Base-by-base conservation (phyloP, 2,329 filamentous ascomycete genomes). In the Phaeomoniella chlamydospora region DNA sequence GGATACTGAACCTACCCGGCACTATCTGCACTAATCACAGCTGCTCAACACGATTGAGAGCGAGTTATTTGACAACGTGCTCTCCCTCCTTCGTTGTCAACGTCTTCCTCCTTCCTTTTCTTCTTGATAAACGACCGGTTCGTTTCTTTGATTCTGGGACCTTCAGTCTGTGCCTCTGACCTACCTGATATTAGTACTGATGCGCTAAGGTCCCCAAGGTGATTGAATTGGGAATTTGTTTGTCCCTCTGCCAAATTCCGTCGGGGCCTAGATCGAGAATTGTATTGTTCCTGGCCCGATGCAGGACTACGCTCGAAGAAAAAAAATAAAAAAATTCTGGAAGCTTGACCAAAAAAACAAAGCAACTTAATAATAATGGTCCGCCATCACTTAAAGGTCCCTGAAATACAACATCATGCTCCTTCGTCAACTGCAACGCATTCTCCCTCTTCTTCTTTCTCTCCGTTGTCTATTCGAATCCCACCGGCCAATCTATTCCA, bases 371-470 rank as follows among this genome's bases (percentile, higher is more conserved):
- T 26, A 26, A 26, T 26, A 26, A 34, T 34, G 33, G 33, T 14
- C 33, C 33, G 33, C 12, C 33, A 34, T 18, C 33, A 34, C 18
- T 18, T 34, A 18, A 34, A 34, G 18, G 14, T 34, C 14, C 33
- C 33, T 34, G 5, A 5, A 18, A n/a, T 12, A 11, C 18, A 15
- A 34, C 18, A 34, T 18, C 33, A 15, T 18, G 13, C n/a, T 12
- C n/a, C 14, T 16, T 5, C 16, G 15, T 5, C 42, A 37, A 15
- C 43, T 39, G 15, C 38, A 30, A 35, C 38, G 4, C 35, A 35
- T 15, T 18, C 40, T 18, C 36, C 36, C 29, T 43, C 37, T 36
- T 34, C 41, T 30, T 13, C 43, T 29, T 47, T 37, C 39, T 44
- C 31, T 35, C 41, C 12, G 31, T 43, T 17, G 39, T 41, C 37